A percentile compares a stretch with the other conserved stretches of the same genome.
These are phyloP conservation scores for Hanseniaspora mollemarum DNA, from an alignment of 805 yeast species.

Conservation along the genomic window DNA sequence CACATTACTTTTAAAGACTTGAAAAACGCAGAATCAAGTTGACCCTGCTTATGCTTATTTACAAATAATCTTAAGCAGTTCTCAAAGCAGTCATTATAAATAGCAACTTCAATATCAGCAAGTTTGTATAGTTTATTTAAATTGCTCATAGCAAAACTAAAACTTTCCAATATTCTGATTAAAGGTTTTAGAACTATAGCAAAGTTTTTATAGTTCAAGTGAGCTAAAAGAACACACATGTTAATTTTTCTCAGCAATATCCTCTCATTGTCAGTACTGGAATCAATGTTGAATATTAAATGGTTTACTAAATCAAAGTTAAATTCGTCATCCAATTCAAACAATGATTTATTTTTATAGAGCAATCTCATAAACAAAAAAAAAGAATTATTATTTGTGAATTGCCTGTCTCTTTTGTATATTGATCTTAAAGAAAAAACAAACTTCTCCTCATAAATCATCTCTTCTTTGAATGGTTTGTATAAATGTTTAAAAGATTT, in stretches of 20 bases:
- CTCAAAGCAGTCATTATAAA: constrained; percentile 7
- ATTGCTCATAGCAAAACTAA: background rate
- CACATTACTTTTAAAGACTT: background rate
- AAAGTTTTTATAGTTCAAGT: background rate
- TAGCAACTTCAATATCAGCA: background rate
- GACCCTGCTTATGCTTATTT: background rate
- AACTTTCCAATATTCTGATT: background rate
- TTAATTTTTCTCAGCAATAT: constrained; percentile 3
- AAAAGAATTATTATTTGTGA: background rate
- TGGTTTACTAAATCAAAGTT: background rate
- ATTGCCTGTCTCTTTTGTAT: background rate
- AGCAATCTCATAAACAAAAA: background rate
- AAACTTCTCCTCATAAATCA: background rate
- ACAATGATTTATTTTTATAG: background rate
- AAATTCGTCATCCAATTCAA: background rate
- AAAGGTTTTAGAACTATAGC: background rate
- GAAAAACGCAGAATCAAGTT: background rate
- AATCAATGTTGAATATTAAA: background rate
- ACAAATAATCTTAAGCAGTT: background rate
- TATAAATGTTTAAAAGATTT: background rate
- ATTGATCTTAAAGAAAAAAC: constrained; percentile 1
- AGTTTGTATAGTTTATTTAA: background rate
- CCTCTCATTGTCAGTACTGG: background rate
- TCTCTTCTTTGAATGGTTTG: background rate
- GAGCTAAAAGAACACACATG: constrained; percentile 2